phyloP scores from a whole-genome alignment of 2,329 filamentous ascomycete species.

The Diaporthe sp. region DNA sequence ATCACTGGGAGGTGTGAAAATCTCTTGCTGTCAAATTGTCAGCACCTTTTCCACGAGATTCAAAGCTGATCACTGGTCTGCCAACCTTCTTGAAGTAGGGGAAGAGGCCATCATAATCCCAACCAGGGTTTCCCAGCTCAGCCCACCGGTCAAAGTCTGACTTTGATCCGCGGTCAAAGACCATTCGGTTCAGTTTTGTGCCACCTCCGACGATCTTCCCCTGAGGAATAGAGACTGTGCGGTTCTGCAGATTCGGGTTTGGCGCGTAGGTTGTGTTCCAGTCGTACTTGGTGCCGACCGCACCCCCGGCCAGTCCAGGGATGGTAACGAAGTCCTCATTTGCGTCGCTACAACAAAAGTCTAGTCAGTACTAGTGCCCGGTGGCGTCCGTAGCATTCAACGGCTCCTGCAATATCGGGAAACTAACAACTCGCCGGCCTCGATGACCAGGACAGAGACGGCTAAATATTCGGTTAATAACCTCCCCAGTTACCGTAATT shows the following conservation, averaged over 20 bases:
- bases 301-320: slow-evolving; percentile 42
- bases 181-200: slow-evolving; percentile 43
- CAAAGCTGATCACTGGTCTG: background rate
- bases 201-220: slow-evolving; percentile 41
- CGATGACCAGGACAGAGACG: slow-evolving; percentile 44
- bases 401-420: background rate
- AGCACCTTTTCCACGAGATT: background rate
- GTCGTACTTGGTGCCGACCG: slow-evolving; percentile 40
- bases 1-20: slow-evolving; percentile 41
- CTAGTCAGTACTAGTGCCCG: slow-evolving; percentile 23
- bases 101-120: slow-evolving; percentile 40
- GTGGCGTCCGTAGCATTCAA: slow-evolving; percentile 27
- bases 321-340: slow-evolving; percentile 40
- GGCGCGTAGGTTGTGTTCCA: slow-evolving; percentile 41
- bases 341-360: slow-evolving; percentile 11
- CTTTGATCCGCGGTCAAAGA: slow-evolving; percentile 42
- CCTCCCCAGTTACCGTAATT: background rate
- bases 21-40: slow-evolving; percentile 35
- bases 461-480: slow-evolving; percentile 27
- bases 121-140: slow-evolving; percentile 42
- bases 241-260: slow-evolving; percentile 7
- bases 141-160: slow-evolving; percentile 43
- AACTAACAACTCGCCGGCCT: slow-evolving; percentile 38
- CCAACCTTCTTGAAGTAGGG: slow-evolving; percentile 46
- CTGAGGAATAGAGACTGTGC: slow-evolving; percentile 33